Base-by-base conservation (phyloP, 106 monocot genomes). In the Acanthochlamys bracteata region DNA sequence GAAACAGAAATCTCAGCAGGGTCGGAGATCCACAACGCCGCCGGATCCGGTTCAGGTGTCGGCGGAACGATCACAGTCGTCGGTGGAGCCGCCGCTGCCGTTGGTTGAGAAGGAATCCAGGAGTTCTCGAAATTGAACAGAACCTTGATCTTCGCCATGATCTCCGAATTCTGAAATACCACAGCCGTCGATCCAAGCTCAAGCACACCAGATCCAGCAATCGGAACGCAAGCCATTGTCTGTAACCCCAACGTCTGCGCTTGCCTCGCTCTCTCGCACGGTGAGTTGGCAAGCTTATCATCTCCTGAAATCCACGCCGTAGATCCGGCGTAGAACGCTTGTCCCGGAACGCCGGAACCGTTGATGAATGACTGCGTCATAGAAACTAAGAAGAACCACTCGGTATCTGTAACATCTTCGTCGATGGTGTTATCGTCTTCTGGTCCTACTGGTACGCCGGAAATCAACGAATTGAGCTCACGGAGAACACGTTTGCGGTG, bases 341-440 rank as follows among this genome's bases (percentile, higher is more conserved):
- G 81, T n/a, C 84, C 89, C 0, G 84, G 82, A 10, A 89, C 51
- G 14, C 81, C 89, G 20, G 22, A 20, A 24, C 85, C 89, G 71
- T 79, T 75, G 55, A 66, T 53, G 76, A 89, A 89, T 7, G 71
- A 74, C 69, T 89, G 89, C 41, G 79, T 89, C 89, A 89, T 89
- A 42, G 89, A 89, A 10, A 85, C 82, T 13, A 89, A 82, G 66
- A 82, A 89, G 69, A 89, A 89, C 89, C 89, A 89, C 76, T 89
- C 89, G 16, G 79, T 82, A 58, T 89, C 89, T 0, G 85, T 85
- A 25, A 89, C 89, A 61, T 89, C 89, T 62, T 89, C 89, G 11
- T 89, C 89, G 25, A 85, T 69, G 13, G 72, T 55, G 7, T 76
- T 74, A 27, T 83, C 81, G 19, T 33, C 33, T 33, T 33, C 33